A percentile compares a stretch with the other conserved stretches of the same genome.
Evolutionary conservation across 148 eudicot genomes (phyloP).

Genomic region (Fagopyrum esculentum): DNA sequence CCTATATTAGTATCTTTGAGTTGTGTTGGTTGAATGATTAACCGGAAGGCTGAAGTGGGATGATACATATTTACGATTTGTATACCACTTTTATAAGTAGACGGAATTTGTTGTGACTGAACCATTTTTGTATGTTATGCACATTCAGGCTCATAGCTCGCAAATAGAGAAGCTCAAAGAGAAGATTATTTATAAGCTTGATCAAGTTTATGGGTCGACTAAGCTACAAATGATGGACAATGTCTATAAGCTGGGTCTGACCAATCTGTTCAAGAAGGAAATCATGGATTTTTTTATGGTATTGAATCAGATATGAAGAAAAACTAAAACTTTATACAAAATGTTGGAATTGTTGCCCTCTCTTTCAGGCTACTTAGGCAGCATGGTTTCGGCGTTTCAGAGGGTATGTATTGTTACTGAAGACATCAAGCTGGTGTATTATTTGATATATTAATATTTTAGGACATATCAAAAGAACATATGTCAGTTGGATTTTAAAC

Average conservation of each 20-base stretch:
- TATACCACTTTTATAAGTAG: no score
- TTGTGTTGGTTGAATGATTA: no score
- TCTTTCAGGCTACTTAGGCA: conserved; percentile 12
- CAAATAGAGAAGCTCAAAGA: conserved; percentile 16
- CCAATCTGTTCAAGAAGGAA: conserved; percentile 17
- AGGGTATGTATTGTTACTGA: conserved; percentile 1
- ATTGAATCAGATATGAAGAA: not conserved
- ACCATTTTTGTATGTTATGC: not conserved
- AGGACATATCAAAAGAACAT: no score
- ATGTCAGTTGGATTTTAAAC: no score
- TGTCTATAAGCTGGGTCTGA: conserved; percentile 23
- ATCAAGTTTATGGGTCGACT: conserved; percentile 10
- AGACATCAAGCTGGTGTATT: no score
- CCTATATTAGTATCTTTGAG: no score
- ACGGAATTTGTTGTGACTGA: no score
- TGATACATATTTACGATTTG: no score
- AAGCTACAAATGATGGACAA: conserved; percentile 22
- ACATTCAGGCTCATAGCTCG: conserved; percentile 2
- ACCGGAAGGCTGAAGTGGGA: no score
- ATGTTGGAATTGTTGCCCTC: not conserved
- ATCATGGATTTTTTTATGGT: conserved; percentile 9
- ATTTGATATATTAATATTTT: not conserved
- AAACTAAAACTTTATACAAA: not conserved
- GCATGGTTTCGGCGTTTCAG: not conserved
- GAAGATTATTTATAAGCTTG: conserved; percentile 10